These are phyloP conservation scores for Penicillium longicatenatum DNA, from an alignment of 495 filamentous ascomycete species.

Conservation along the genomic window DNA sequence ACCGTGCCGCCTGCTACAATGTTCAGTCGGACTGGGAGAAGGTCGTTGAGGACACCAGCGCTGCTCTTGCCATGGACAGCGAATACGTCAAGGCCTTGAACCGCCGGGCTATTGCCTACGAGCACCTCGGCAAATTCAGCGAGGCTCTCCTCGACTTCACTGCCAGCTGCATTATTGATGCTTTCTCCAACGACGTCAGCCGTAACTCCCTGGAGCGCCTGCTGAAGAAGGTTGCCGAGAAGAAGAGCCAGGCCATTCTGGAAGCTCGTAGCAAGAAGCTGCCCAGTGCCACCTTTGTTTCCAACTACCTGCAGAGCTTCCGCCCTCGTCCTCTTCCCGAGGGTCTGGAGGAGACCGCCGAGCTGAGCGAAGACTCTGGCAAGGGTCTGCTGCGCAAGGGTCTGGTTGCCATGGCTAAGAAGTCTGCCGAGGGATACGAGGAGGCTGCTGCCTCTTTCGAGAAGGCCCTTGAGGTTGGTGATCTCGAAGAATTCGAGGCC, in stretches of 20 bases:
- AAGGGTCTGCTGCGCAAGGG: conserved; percentile 84
- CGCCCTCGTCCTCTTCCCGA: conserved; percentile 73
- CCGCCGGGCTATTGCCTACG: conserved; percentile 92
- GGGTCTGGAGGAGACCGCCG: conserved; percentile 77
- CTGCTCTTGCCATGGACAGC: conserved; percentile 85
- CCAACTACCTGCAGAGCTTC: conserved; percentile 99
- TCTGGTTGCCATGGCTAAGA: conserved; percentile 74
- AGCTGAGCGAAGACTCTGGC: conserved; percentile 76
- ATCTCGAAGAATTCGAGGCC: conserved; percentile 78
- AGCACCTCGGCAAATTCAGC: conserved; percentile 86
- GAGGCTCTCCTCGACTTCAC: conserved; percentile 97
- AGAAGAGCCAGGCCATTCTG: conserved; percentile 86
- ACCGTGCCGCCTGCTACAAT: conserved; percentile 96
- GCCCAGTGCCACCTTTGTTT: conserved; percentile 92
- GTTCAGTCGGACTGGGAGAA: conserved; percentile 90
- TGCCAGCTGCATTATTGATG: conserved; percentile 97
- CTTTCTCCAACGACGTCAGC: conserved; percentile 85
- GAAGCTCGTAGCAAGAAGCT: conserved; percentile 77
- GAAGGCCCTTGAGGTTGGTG: conserved; percentile 77
- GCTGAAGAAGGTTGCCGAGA: conserved; percentile 94
- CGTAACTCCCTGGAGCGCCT: conserved; percentile 89
- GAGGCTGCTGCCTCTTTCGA: conserved; percentile 84
- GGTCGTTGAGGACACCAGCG: conserved; percentile 95
- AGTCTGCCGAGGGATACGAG: conserved; percentile 86
- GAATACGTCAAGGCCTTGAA: conserved; percentile 98